phyloP scores from a whole-genome alignment of 140 eudicot genomes.

The Oenanthe javanica region DNA sequence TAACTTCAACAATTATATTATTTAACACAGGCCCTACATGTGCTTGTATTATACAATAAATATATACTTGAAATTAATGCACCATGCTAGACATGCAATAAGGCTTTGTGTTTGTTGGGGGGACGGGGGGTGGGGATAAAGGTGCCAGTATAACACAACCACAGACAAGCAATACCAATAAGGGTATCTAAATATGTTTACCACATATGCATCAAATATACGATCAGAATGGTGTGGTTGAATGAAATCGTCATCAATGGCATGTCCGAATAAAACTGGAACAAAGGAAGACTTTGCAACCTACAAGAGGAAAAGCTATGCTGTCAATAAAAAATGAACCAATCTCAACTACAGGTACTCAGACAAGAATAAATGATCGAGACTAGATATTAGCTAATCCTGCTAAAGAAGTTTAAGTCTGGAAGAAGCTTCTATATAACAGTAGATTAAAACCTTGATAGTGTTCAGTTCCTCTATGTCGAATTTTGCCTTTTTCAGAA shows the following conservation, averaged over 20 bases:
- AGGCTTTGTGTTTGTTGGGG: not conserved
- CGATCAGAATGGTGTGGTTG: slow-evolving; percentile 95
- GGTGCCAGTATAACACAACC: not conserved
- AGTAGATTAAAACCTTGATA: slow-evolving; percentile 39
- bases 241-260: slow-evolving; percentile 81
- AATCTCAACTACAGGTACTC: not conserved
- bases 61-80: not conserved
- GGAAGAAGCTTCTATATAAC: not conserved
- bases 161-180: not conserved
- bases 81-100: not conserved
- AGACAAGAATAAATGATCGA: not conserved
- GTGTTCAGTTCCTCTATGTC: slow-evolving; percentile 81
- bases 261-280: slow-evolving; percentile 90
- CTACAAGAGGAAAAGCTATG: slow-evolving; percentile 23
- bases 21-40: not conserved
- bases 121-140: not conserved
- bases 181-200: slow-evolving; percentile 17
- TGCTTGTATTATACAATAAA: not conserved
- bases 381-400: not conserved
- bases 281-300: slow-evolving; percentile 85
- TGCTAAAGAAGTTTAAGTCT: not conserved
- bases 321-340: not conserved
- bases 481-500: slow-evolving; percentile 87
- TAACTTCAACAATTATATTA: not conserved
- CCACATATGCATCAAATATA: slow-evolving; percentile 82